phyloP scores from a whole-genome alignment of 306 rosid species.

The Mucuna pruriens region DNA sequence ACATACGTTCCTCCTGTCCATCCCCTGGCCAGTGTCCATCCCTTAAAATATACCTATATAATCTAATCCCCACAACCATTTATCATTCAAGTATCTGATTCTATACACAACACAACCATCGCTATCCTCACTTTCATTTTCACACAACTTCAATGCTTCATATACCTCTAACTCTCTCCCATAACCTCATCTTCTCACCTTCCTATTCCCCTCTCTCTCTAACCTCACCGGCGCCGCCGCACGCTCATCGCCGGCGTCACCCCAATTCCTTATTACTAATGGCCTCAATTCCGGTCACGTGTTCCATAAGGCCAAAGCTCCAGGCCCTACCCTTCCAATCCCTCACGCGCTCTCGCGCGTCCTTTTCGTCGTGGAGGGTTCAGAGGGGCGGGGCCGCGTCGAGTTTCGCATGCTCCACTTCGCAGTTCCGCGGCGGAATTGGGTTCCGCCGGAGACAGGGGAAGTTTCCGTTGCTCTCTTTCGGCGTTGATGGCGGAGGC shows the following conservation, averaged over 20 bases:
- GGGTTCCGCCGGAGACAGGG: conserved; percentile 58
- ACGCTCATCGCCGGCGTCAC: conserved; percentile 45
- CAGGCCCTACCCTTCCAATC: neutral
- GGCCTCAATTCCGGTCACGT: conserved; percentile 46
- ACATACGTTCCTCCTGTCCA: too few relatives aligned
- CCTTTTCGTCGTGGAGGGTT: conserved; percentile 22
- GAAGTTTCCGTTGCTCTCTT: conserved; percentile 62
- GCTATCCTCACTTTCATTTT: neutral
- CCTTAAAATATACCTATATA: too few relatives aligned
- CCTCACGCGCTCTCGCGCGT: neutral
- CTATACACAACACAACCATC: neutral
- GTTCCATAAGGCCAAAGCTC: conserved; percentile 28
- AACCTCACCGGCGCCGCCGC: conserved; percentile 31
- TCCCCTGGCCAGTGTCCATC: too few relatives aligned
- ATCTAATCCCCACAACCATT: too few relatives aligned
- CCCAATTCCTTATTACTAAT: conserved; percentile 34
- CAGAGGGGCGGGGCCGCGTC: conserved; percentile 40
- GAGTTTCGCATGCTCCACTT: conserved; percentile 62
- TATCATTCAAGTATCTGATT: neutral
- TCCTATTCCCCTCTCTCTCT: neutral
- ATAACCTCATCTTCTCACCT: conserved; percentile 28
- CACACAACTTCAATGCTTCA: neutral
- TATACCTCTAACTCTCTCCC: neutral
- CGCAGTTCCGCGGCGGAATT: conserved; percentile 56
- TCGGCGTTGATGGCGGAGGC: conserved; percentile 56